A percentile compares a stretch with the other conserved stretches of the same genome.
Conservation (phyloP, 2,329 filamentous ascomycete genomes). For the Talaromyces marneffei region DNA sequence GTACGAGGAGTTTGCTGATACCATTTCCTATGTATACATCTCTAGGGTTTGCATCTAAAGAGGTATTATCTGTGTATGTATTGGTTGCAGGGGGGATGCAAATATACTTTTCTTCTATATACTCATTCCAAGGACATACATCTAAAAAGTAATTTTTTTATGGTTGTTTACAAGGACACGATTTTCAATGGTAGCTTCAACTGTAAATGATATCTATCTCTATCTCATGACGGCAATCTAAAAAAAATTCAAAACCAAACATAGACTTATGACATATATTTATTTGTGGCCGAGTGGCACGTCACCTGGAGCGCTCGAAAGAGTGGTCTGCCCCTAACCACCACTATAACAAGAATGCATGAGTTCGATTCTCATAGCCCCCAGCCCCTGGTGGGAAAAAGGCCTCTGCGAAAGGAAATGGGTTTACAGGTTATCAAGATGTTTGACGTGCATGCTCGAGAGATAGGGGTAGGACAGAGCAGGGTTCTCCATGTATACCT, state of each 20-base stretch:
- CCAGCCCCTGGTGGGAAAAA: no score
- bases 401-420: no score
- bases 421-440: no score
- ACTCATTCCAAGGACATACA: not conserved
- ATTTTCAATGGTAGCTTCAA: not conserved
- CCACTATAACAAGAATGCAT: no score
- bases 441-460: no score
- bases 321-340: no score
- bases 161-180: not conserved
- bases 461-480: no score
- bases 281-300: no score
- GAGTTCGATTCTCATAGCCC: no score
- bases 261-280: not conserved
- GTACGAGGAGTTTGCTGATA: not conserved
- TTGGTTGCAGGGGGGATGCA: not conserved
- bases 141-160: no score
- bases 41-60: not conserved
- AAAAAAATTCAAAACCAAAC: not conserved
- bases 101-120: not conserved
- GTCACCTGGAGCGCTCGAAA: no score
- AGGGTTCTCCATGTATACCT: no score
- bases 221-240: not conserved
- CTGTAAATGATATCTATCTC: not conserved
- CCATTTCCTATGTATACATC: not conserved
- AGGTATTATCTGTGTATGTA: not conserved